A percentile compares a stretch with the other conserved stretches of the same genome.
Evolutionary conservation across 1,284 basidiomycete species (phyloP).

Genomic region (Apiotrichum sp.): DNA sequence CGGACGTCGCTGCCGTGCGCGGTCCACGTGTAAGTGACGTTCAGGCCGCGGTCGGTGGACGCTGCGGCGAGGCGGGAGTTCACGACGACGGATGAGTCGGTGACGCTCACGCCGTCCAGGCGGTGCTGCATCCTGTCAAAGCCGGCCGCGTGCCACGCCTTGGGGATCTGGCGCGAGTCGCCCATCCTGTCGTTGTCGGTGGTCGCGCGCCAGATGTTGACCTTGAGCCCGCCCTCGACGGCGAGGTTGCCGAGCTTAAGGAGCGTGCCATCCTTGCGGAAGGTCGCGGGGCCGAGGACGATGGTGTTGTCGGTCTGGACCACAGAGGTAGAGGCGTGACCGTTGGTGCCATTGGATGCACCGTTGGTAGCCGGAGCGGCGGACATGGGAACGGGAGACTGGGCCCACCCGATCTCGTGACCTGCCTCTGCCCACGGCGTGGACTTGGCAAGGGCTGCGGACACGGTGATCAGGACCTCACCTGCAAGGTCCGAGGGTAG

Average conservation of each 20-base stretch:
- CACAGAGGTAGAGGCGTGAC: background rate
- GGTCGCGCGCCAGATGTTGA: constrained; percentile 23
- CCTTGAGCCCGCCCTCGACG: background rate
- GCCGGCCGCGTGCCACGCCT: constrained; percentile 13
- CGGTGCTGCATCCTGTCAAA: constrained; percentile 20
- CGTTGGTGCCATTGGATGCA: too few relatives aligned
- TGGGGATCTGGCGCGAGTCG: background rate
- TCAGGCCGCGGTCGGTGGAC: constrained; percentile 12
- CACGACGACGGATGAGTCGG: constrained; percentile 9
- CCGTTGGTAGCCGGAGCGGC: background rate
- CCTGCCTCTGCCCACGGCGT: constrained; percentile 14
- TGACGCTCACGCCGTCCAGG: constrained; percentile 8
- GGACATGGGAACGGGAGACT: background rate
- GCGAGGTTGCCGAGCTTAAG: constrained; percentile 2
- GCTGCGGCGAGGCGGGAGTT: constrained; percentile 13
- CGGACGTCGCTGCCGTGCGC: constrained; percentile 1
- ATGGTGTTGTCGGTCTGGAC: background rate
- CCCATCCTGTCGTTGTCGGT: constrained; percentile 22
- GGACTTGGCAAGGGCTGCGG: constrained; percentile 1
- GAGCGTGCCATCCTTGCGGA: background rate
- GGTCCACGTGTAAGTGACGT: constrained; percentile 15
- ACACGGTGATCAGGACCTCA: constrained; percentile 4
- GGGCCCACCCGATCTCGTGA: constrained; percentile 21
- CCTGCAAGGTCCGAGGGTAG: background rate
- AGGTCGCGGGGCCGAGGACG: constrained; percentile 8